Base-by-base conservation (phyloP, 768 basidiomycete species). In the Tylopilus sp. region DNA sequence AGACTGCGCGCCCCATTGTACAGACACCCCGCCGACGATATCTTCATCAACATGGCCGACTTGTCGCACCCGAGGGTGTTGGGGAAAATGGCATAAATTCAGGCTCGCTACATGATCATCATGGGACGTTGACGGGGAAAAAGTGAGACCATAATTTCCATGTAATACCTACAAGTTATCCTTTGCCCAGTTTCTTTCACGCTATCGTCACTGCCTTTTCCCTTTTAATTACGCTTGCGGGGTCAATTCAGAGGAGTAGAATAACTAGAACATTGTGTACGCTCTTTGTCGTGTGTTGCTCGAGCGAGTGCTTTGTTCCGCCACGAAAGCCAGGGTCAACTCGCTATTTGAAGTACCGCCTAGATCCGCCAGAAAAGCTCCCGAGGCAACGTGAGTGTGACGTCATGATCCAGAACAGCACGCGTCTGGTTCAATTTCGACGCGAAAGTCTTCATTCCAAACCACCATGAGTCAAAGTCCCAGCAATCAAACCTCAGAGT, bases 41-140 rank as follows among this genome's bases (percentile, higher is more conserved):
- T 95, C 76, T 93, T 92, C 73, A 94, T 95, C 80, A 89, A 92
- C 73, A 91, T 92, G 85, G 86, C 88, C 22, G 89, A 92, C 64
- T 73, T 92, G 37, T 78, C 81, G 57, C 89, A 92, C 68, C 90
- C 90, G 41, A 81, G 90, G 61, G 88, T 92, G 58, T 71, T 92
- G 57, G 87, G 77, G 26, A 72, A 70, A 55, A 54, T 74, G 46
- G 52, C 29, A 49, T 67, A 41, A 53, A 42, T 25, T 24, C 11
- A 25, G 37, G 12, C 19, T 22, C 14, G 26, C 6, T 25, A 7
- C 16, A 19, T 26, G 50, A 50, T 13, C 11, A 14, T 33, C 11
- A 33, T 33, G 4, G 31, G 31, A 12, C 10, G 11, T 31, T 2
- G 9, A 24, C 28, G 9, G 41, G 42, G 52, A 38, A 36, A 31